Percentiles rank a stretch among this genome's conserved stretches.
phyloP scores from a whole-genome alignment of 257 asterid species.

The Capsicum rhomboideum region DNA sequence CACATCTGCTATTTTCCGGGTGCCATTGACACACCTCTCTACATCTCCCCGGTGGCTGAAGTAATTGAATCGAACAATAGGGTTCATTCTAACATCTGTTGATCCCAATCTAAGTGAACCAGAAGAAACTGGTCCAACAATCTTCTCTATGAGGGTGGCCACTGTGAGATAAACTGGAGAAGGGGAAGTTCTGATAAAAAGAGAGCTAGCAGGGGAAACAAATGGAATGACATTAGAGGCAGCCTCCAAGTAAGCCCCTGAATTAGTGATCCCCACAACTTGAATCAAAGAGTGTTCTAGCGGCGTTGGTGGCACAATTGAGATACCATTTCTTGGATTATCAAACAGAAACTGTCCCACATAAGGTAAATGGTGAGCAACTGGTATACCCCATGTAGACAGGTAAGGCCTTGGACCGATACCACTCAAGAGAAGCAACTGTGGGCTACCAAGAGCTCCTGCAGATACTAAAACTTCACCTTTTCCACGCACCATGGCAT shows the following conservation, averaged over 20 bases:
- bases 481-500: constrained; percentile 48
- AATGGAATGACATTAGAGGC: constrained; percentile 82
- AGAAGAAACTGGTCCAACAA: constrained; percentile 58
- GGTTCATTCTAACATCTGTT: constrained; percentile 60
- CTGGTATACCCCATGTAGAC: constrained; percentile 84
- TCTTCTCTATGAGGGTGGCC: constrained; percentile 87
- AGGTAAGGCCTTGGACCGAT: constrained; percentile 77
- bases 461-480: constrained; percentile 80
- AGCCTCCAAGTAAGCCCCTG: constrained; percentile 76
- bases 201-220: constrained; percentile 43
- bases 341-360: constrained; percentile 81
- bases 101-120: constrained; percentile 76
- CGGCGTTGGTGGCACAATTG: constrained; percentile 65
- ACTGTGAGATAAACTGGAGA: constrained; percentile 56
- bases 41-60: constrained; percentile 49
- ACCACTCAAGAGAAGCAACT: constrained; percentile 76
- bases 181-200: constrained; percentile 32
- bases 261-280: constrained; percentile 65
- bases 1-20: constrained; percentile 47
- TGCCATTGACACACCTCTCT: constrained; percentile 60
- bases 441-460: constrained; percentile 92
- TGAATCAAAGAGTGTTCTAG: constrained; percentile 79
- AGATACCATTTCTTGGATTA: constrained; percentile 90
- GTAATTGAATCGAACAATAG: constrained; percentile 68
- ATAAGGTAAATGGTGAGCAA: constrained; percentile 50